Base-by-base conservation (phyloP, 306 rosid species). In the Quercus berberidifolia region DNA sequence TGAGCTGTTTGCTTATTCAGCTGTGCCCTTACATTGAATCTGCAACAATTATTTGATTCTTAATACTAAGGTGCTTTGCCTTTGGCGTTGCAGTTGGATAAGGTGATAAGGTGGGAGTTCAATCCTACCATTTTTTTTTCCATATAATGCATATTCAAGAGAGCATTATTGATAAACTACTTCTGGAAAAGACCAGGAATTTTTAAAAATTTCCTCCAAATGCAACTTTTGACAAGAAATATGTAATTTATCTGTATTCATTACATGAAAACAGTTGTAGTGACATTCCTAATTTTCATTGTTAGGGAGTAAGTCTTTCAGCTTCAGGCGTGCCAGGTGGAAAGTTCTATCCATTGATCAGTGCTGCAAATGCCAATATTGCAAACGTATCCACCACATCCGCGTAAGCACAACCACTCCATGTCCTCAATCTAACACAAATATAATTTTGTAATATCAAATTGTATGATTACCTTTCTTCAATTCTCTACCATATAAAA, bases 291-390 rank as follows among this genome's bases (percentile, higher is more conserved):
- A 35, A 1, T 33, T 77, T 33, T 60, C 17, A 4, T 58, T 64
- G 43, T 17, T 55, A 94, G 97, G 98, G 96, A 46, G 64, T 68
- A 14, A 87, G 94, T 54, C 92, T 94, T 84, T 86, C 97, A 0
- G 13, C 83, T 5, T 3, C 5, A 56, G 43, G 6, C 4, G 75
- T 90, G 33, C 85, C 89, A 8, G 59, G 85, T 55, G 6, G 23
- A 7, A 90, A 81, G 79, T 81, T 82, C 59, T 87, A 83, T 75
- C 92, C 94, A 1, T 72, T 92, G 81, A 79, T 86, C 56, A 75
- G 25, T 64, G 85, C 82, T 26, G 80, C 5, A 6, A 69, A 85
- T 65, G 98, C 85, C 4, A 78, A 72, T 65, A 5, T 23, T 52
- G 23, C 26, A 0, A 28, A 25, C 38, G 83, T 13, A 13, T 0